Base-by-base conservation (phyloP, 2,329 filamentous ascomycete species). In the Stagonosporopsis rhizophila region DNA sequence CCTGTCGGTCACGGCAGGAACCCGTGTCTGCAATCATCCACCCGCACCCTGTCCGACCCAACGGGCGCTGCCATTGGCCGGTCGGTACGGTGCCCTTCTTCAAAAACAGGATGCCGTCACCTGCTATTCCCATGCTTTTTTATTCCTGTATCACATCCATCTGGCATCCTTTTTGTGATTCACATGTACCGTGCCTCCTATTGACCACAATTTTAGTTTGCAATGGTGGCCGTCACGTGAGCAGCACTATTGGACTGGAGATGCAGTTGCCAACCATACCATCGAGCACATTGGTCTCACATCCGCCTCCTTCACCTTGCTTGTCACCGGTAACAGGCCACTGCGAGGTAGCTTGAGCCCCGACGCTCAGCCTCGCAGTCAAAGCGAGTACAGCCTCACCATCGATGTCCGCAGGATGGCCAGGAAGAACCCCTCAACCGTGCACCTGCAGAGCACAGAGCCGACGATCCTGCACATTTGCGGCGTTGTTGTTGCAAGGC, bases 1-100 rank as follows among this genome's bases (percentile, higher is more conserved):
- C 47, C 22, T 37, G 53, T 56, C 53, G 47, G 42, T 40, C 23
- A 25, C 47, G 41, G 47, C 47, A 56, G 53, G 53, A 52, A 56
- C 53, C 53, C 47, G 30, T 15, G 12, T 32, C 30, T 32, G 30
- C 12, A 32, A 32, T 32, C 30, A 32, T 15, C 30, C 30, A 32
- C 14, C 12, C 12, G 53, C 53, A 12, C 23, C 32, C 23, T 51
- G 38, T 19, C 32, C 41, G 37, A 44, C 27, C 44, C 30, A 47
- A 47, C 42, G 30, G 9, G 30, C 27, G 15, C 34, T 51, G 37
- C 30, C 42, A 56, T 51, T 56, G 37, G 46, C 25, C 46, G 40
- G 17, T 22, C 41, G 35, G 32, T 22, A 27, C 41, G 8, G 46
- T 35, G 28, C 34, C 34, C 22, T 19, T 52, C 27, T 40, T 34